These are phyloP conservation scores for Ogataea angusta DNA, from an alignment of 805 yeast genomes.

Conservation along the genomic window DNA sequence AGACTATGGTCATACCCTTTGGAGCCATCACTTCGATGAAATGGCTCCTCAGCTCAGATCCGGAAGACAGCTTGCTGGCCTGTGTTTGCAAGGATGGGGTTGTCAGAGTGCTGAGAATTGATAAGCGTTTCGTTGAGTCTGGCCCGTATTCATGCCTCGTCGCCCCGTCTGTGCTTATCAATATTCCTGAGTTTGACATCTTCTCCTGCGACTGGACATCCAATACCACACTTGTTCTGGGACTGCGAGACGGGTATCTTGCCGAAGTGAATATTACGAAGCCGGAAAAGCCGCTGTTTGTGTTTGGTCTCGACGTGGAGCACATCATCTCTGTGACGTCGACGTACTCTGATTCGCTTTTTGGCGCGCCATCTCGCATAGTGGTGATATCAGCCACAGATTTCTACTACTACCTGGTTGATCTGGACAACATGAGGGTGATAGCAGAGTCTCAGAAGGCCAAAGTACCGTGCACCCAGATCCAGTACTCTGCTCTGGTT, in stretches of 20 bases:
- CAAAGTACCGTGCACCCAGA: constrained; percentile 13
- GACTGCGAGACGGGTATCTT: constrained; percentile 28
- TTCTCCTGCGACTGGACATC: constrained; percentile 31
- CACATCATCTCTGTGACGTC: constrained; percentile 24
- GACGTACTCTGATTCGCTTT: constrained; percentile 19
- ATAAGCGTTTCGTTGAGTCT: constrained; percentile 11
- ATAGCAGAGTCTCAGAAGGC: constrained; percentile 15
- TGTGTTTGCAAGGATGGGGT: constrained; percentile 30
- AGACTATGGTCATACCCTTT: constrained; percentile 18
- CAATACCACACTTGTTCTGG: constrained; percentile 21
- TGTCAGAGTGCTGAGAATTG: constrained; percentile 24
- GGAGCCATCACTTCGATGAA: constrained; percentile 28
- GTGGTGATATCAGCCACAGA: constrained; percentile 20
- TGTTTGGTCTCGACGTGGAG: constrained; percentile 23
- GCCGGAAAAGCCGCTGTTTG: constrained; percentile 21
- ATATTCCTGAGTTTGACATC: constrained; percentile 18
- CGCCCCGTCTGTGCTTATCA: constrained; percentile 19
- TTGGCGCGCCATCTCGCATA: constrained; percentile 10
- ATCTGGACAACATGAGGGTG: constrained; percentile 18
- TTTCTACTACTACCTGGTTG: constrained; percentile 17
- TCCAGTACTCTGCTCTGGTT: constrained; percentile 21
- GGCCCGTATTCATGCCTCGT: constrained; percentile 10
- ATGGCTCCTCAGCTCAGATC: constrained; percentile 21
- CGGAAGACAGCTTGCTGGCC: constrained; percentile 19
- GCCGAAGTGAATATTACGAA: constrained; percentile 25